Evolutionary conservation across 768 basidiomycete species (phyloP), one percentile per base, ranked within the genome.

Genomic region (Infundibulicybe gibba): DNA sequence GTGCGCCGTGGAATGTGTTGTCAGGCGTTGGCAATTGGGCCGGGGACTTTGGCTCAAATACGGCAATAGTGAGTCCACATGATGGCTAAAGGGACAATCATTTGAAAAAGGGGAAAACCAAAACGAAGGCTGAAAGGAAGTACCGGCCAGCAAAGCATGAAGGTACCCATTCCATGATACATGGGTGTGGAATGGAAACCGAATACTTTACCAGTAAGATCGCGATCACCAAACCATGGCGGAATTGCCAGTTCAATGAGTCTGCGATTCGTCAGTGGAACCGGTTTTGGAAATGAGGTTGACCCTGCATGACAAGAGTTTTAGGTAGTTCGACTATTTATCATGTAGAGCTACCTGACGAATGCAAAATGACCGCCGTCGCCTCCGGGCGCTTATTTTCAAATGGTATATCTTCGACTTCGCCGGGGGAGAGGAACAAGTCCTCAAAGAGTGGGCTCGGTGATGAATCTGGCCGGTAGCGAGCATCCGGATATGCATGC

Each of bases 131-230:
- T 11, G 44, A 14, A 44, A 38, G 21, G 10, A 42, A 33, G 10
- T 33, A 53, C 50, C 32, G 44, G 43, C 30, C 55, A 43, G 32
- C 40, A 35, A 16, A 64, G 50, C 35, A 64, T 57, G 16, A 60
- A 30, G 6, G 63, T 19, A 6, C 66, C 66, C 60, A 64, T 57
- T 15, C 59, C 62, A 37, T 65, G 64, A 43, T 61, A 68, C 46
- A 64, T 56, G 2, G 64, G 67, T 50, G 64, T 53, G 25, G 54
- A 52, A 39, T 65, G 62, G 32, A 58, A 49, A 2, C 58, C 57
- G 34, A 66, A 19, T n/a, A 49, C 33, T 43, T 49, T 40, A 30
- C 60, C 50, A 2, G 61, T 57, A 16, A 65, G 43, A 43, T 65
- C 58, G 2, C 51, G 47, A 4, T 61, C 61, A 2, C 59, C 60